These are phyloP conservation scores for Sordaria brevicollis DNA, from an alignment of 495 filamentous ascomycete genomes.

Conservation along the genomic window DNA sequence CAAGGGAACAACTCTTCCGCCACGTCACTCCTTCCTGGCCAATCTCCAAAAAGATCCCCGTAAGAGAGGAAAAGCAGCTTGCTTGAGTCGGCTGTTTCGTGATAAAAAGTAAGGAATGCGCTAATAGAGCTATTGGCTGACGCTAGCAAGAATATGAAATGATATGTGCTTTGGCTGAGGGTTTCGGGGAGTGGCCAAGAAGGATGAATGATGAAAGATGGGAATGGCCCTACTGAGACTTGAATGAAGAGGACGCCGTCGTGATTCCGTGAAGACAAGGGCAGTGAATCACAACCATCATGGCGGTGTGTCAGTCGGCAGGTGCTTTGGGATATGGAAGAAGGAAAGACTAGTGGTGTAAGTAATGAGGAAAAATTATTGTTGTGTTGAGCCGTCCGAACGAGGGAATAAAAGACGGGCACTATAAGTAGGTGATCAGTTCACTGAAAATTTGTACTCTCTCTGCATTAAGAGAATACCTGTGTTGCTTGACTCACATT, in stretches of 20 bases:
- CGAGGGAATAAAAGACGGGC: no score
- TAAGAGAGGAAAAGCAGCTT: background rate
- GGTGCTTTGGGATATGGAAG: no score
- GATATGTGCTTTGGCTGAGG: fast-evolving
- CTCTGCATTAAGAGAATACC: background rate
- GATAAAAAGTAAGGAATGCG: background rate
- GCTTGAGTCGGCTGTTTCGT: no score
- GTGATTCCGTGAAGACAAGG: no score
- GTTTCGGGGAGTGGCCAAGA: background rate
- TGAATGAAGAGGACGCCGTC: background rate
- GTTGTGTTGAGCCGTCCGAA: no score
- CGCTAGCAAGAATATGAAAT: background rate
- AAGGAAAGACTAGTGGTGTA: no score
- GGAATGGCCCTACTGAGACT: fast-evolving
- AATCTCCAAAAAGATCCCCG: no score
- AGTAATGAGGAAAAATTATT: no score
- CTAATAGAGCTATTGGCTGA: background rate
- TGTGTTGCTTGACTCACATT: background rate
- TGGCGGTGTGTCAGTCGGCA: background rate
- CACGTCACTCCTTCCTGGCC: background rate
- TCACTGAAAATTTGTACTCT: background rate
- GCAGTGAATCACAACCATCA: no score
- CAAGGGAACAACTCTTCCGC: background rate
- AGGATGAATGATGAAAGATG: background rate
- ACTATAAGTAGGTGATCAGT: no score